Base-by-base conservation (phyloP, 73 alveolate species). In the Symbiodinium natans region DNA sequence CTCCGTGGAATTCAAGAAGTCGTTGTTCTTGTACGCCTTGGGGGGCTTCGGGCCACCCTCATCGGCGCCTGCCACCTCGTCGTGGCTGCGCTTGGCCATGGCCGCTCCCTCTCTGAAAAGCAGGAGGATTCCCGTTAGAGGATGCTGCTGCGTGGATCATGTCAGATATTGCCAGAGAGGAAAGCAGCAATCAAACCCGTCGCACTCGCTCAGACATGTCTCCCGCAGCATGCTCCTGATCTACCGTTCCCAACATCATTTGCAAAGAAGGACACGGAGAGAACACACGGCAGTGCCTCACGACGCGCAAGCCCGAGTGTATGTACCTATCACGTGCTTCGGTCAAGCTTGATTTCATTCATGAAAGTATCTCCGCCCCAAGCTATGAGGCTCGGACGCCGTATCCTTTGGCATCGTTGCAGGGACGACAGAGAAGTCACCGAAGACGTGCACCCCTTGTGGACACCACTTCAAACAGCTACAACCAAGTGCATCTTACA, bases 391-490 rank as follows among this genome's bases (percentile, higher is more conserved):
- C 48, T 25, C 31, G 29, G 40, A 73, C 87, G 97, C 97, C 23
- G 97, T 90, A 89, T 90, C 97, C 39, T 90, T 90, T n/a, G 97
- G 89, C 97, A 90, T 90, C 56, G 89, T 90, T 29, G 97, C 97
- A 5, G 97, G 97, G 15, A 71, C 48, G 89, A 90, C 97, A 10
- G 97, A 90, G 97, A 90, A 90, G 97, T 90, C 97, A 5, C 97
- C 97, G 39, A 59, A 90, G 31, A 90, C 97, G 97, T 90, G 97
- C 13, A 90, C 97, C 42, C 97, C 97, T 90, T 38, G 34, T 6
- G 92, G 40, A 27, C n/a, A n/a, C n/a, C n/a, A n/a, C n/a, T n/a
- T n/a, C n/a, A n/a, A n/a, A n/a, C n/a, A n/a, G n/a, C n/a, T n/a
- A n/a, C n/a, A n/a, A n/a, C n/a, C n/a, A n/a, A n/a, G n/a, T n/a